Evolutionary conservation across 805 yeast genomes (phyloP).

Genomic region (Wickerhamia fluorescens): DNA sequence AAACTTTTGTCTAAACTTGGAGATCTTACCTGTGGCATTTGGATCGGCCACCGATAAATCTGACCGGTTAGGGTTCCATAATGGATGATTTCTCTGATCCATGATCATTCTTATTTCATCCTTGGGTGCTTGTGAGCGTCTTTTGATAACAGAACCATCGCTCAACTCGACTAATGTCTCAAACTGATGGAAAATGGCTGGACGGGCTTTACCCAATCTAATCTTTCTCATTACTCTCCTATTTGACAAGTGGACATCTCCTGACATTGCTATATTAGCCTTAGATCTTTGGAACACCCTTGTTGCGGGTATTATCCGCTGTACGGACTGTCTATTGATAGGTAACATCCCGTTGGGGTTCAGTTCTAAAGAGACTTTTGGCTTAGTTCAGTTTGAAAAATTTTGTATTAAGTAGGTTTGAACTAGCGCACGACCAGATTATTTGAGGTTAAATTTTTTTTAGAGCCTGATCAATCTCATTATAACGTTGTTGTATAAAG

Average conservation of each 20-base stretch:
- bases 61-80: conserved; percentile 85
- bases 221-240: conserved; percentile 65
- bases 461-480: no score
- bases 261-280: conserved; percentile 8
- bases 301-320: no score
- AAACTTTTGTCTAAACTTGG: conserved; percentile 64
- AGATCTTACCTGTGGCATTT: conserved; percentile 77
- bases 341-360: no score
- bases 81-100: conserved; percentile 79
- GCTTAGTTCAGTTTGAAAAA: conserved; percentile 5
- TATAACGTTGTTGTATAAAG: no score
- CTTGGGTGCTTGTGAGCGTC: conserved; percentile 85
- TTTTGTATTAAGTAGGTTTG: no score
- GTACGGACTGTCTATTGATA: no score
- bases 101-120: conserved; percentile 76
- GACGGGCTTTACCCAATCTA: conserved; percentile 79
- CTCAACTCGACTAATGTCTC: conserved; percentile 84
- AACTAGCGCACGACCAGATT: no score
- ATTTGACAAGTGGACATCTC: conserved; percentile 37
- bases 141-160: conserved; percentile 83
- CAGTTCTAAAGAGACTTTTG: conserved; percentile 12
- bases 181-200: conserved; percentile 87
- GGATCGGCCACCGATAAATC: conserved; percentile 70
- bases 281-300: no score
- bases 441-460: no score